Conservation (phyloP, 2,329 filamentous ascomycete species). For the Atkinsonella texensis region DNA sequence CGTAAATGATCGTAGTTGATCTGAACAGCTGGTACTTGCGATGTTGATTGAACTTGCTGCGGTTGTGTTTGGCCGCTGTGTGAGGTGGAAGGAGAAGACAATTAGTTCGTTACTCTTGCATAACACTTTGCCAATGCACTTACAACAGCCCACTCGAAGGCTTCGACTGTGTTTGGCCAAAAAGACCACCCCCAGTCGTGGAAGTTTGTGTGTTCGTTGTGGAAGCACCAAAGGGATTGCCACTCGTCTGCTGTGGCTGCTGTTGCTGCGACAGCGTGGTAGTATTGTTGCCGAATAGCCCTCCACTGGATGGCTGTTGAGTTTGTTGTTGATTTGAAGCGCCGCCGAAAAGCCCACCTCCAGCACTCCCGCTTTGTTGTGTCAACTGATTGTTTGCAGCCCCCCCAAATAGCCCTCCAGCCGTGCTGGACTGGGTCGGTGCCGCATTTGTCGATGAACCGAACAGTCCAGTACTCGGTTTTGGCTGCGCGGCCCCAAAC, state of each 20-base stretch:
- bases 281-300: slow-evolving; percentile 21
- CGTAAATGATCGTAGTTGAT: slow-evolving; percentile 70
- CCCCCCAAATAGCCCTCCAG: slow-evolving; percentile 17
- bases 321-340: slow-evolving; percentile 14
- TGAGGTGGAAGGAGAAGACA: no score
- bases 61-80: slow-evolving; percentile 19
- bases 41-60: slow-evolving; percentile 24
- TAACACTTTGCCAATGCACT: slow-evolving; percentile 3
- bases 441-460: slow-evolving; percentile 16
- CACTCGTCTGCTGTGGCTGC: slow-evolving; percentile 16
- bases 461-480: slow-evolving; percentile 18
- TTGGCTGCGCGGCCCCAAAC: slow-evolving; percentile 21
- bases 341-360: slow-evolving; percentile 5
- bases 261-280: slow-evolving; percentile 14
- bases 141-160: slow-evolving; percentile 22
- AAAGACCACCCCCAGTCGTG: slow-evolving; percentile 14
- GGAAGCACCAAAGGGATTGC: slow-evolving; percentile 19
- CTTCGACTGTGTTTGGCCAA: slow-evolving; percentile 23
- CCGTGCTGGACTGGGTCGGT: slow-evolving; percentile 8
- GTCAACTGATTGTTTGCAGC: slow-evolving; percentile 11
- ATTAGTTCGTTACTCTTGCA: neutral
- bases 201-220: slow-evolving; percentile 10
- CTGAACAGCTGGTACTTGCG: slow-evolving; percentile 57
- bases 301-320: slow-evolving; percentile 13
- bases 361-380: slow-evolving; percentile 1